Evolutionary conservation across 805 yeast species (phyloP).

Genomic region (Saturnispora zaruensis): DNA sequence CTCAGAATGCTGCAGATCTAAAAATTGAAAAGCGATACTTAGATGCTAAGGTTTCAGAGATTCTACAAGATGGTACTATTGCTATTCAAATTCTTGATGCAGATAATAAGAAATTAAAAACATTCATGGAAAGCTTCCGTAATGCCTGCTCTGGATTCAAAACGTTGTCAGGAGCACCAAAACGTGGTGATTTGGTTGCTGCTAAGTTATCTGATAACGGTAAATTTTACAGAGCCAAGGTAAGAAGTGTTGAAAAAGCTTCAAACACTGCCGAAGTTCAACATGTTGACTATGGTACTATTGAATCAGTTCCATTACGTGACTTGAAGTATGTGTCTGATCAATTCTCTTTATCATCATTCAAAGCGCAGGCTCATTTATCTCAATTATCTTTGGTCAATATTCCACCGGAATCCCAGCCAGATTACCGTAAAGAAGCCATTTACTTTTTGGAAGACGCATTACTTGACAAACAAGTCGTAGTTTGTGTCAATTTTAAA

Average conservation of each 20-base stretch:
- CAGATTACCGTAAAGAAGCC: conserved; percentile 48
- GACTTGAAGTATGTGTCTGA: conserved; percentile 46
- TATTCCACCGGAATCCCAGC: conserved; percentile 49
- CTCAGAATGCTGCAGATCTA: conserved; percentile 17
- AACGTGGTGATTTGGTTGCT: conserved; percentile 46
- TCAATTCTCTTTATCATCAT: conserved; percentile 32
- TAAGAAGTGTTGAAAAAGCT: conserved; percentile 38
- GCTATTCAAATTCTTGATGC: conserved; percentile 38
- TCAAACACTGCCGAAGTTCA: conserved; percentile 40
- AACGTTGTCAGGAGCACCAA: conserved; percentile 34
- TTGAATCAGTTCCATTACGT: conserved; percentile 35
- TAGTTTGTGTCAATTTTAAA: conserved; percentile 41
- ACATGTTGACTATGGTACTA: conserved; percentile 55
- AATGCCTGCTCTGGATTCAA: conserved; percentile 30
- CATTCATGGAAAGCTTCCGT: conserved; percentile 41
- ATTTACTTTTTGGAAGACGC: conserved; percentile 45
- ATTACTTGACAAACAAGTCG: conserved; percentile 43
- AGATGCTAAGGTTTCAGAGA: conserved; percentile 47
- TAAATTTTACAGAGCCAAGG: conserved; percentile 51
- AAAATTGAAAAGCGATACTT: conserved; percentile 33
- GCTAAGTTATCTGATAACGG: conserved; percentile 45
- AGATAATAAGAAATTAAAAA: conserved; percentile 31
- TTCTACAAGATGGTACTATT: conserved; percentile 34
- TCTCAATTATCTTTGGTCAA: conserved; percentile 43
- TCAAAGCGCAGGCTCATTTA: conserved; percentile 49